Percentiles rank a stretch among this genome's conserved stretches.
These are phyloP conservation scores for Rutstroemia sydowiana DNA, from an alignment of 2,329 filamentous ascomycete genomes.

Conservation along the genomic window DNA sequence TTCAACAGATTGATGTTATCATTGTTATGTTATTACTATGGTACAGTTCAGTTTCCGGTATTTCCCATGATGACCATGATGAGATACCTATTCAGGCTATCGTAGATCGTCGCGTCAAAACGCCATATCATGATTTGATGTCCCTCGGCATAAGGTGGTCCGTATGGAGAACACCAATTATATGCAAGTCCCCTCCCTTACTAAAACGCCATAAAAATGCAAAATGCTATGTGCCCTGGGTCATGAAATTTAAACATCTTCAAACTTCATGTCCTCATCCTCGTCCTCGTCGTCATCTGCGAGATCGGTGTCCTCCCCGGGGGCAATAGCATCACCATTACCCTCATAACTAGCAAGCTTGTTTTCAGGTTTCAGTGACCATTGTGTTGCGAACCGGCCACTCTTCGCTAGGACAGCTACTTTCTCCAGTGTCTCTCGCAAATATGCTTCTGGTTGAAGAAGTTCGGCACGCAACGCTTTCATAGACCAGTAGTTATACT, in stretches of 20 bases:
- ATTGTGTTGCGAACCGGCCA: constrained; percentile 78
- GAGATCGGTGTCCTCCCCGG: constrained; percentile 39
- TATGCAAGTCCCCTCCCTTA: neutral
- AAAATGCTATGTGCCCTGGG: neutral
- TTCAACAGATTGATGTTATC: too few relatives aligned
- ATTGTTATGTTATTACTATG: neutral
- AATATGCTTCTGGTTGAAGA: constrained; percentile 85
- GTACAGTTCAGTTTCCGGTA: neutral
- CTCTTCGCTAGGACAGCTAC: constrained; percentile 77
- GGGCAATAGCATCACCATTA: constrained; percentile 44
- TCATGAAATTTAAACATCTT: constrained; percentile 50
- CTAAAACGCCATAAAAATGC: constrained; percentile 1
- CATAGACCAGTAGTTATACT: constrained; percentile 92
- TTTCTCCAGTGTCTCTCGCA: constrained; percentile 76
- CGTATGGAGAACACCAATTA: neutral
- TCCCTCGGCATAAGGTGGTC: neutral
- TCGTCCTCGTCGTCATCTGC: constrained; percentile 53
- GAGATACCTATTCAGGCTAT: too few relatives aligned
- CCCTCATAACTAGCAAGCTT: constrained; percentile 45
- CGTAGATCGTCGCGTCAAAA: neutral
- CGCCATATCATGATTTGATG: constrained; percentile 5
- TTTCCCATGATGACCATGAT: neutral
- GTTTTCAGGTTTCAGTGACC: constrained; percentile 70
- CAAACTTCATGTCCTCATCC: constrained; percentile 66
- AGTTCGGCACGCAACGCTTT: constrained; percentile 71